Conservation (phyloP, 306 rosid species). For the Sophora flavescens region DNA sequence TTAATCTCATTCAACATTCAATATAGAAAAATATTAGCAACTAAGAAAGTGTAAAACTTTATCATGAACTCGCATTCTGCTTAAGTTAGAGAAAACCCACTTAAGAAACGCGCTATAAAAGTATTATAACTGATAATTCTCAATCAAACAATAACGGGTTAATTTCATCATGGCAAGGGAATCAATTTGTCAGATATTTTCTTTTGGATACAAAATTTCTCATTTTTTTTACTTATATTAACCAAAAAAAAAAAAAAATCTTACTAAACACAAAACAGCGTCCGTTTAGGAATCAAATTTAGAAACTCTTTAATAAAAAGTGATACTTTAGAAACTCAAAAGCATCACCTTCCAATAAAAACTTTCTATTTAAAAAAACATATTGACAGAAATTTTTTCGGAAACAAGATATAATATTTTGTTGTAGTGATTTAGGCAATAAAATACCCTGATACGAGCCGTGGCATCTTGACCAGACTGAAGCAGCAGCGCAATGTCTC, state of each 20-base stretch:
- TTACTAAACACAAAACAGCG: too few species aligned
- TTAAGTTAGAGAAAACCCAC: not conserved
- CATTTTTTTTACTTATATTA: not conserved
- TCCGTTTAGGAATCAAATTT: too few species aligned
- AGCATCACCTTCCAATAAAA: too few species aligned
- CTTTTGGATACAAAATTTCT: not conserved
- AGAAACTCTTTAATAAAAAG: too few species aligned
- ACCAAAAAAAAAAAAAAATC: too few species aligned
- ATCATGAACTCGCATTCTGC: not conserved
- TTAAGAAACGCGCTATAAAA: not conserved
- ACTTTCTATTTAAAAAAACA: too few species aligned
- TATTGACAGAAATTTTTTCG: too few species aligned
- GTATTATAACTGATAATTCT: not conserved
- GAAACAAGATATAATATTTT: not conserved
- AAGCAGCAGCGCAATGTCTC: constrained; percentile 92
- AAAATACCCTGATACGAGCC: constrained; percentile 90
- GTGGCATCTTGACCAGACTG: constrained; percentile 98
- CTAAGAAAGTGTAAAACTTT: not conserved
- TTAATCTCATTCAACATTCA: not conserved
- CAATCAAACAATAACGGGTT: not conserved
- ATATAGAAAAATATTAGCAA: not conserved
- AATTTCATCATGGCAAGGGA: too few species aligned
- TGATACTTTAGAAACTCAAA: too few species aligned
- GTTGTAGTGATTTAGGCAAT: not conserved
- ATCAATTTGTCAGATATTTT: too few species aligned